These are phyloP conservation scores for Hymenoscyphus albidus DNA, from an alignment of 2,329 filamentous ascomycete species.

Conservation along the genomic window DNA sequence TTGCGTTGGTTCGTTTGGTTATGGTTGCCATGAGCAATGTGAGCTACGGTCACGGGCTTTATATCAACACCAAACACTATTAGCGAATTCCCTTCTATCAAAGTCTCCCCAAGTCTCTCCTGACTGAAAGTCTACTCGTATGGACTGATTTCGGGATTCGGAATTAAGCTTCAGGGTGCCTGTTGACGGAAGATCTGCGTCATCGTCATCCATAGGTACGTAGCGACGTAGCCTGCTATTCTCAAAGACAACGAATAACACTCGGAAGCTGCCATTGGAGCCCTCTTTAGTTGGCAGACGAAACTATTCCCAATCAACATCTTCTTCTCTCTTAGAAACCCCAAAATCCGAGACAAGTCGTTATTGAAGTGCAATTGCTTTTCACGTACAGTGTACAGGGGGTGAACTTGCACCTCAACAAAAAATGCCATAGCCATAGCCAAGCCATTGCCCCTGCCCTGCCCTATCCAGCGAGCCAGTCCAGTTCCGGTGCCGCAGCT, in stretches of 20 bases:
- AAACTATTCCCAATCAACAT: not conserved
- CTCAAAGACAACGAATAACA: not conserved
- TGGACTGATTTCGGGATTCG: not conserved
- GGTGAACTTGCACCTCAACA: not conserved
- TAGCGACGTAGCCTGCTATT: not conserved
- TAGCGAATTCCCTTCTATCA: too few species aligned
- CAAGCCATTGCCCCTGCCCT: not conserved
- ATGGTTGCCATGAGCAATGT: too few species aligned
- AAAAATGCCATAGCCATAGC: not conserved
- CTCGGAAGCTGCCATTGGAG: not conserved
- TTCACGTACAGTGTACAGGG: not conserved
- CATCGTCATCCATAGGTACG: not conserved
- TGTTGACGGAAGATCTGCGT: not conserved
- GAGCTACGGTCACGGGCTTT: too few species aligned
- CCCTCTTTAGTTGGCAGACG: not conserved
- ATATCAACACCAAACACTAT: too few species aligned
- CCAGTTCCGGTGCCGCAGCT: not conserved
- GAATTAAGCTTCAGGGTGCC: not conserved
- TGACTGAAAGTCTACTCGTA: too few species aligned
- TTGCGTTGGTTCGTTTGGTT: too few species aligned
- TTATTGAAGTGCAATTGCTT: not conserved
- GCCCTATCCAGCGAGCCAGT: not conserved
- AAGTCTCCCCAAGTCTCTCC: too few species aligned
- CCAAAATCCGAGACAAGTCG: not conserved
- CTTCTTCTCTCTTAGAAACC: not conserved